phyloP scores from a whole-genome alignment of 345 rosid species.

The Brassica juncea region DNA sequence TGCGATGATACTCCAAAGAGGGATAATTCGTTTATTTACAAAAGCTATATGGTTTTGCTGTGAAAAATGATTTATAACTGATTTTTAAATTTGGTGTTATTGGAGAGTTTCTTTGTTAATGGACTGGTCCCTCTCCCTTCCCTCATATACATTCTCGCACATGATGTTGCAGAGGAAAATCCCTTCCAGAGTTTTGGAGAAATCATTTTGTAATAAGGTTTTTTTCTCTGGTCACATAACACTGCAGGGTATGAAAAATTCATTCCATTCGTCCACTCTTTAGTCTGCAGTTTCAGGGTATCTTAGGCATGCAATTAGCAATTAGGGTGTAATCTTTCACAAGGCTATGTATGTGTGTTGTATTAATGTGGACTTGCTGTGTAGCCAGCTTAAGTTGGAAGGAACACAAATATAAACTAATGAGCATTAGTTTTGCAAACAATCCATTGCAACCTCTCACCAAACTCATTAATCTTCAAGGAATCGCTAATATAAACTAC shows the following conservation, averaged over 20 bases:
- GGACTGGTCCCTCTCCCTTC: conserved; percentile 5
- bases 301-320: too few relatives aligned
- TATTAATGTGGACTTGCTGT: neutral
- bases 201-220: conserved; percentile 69
- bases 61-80: too few relatives aligned
- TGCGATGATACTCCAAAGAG: neutral
- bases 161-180: conserved; percentile 64
- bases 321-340: too few relatives aligned
- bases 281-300: neutral
- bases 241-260: neutral
- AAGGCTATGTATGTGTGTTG: neutral
- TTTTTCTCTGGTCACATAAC: conserved; percentile 13
- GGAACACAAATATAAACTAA: neutral
- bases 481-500: neutral
- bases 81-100: neutral
- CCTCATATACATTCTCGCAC: neutral
- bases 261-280: neutral
- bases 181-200: conserved; percentile 93
- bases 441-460: neutral
- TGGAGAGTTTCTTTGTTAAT: neutral
- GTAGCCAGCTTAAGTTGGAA: neutral
- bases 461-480: neutral
- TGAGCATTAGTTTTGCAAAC: neutral
- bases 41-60: neutral
- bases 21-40: neutral